phyloP scores from a whole-genome alignment of 106 monocot species.

The Acorus calamus region DNA sequence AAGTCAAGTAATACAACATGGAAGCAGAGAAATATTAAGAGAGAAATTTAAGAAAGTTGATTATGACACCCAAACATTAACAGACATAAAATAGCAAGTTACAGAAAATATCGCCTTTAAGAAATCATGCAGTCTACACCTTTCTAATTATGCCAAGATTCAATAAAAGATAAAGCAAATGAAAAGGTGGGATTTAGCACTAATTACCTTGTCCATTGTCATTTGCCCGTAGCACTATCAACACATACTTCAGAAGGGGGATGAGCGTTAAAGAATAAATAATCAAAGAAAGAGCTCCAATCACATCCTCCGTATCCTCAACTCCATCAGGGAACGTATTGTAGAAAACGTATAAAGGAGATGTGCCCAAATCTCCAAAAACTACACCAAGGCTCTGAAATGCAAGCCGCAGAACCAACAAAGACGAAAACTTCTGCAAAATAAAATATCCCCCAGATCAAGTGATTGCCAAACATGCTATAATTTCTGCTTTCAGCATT shows the following conservation, averaged over 20 bases:
- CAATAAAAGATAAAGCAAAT: not conserved
- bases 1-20: too few species aligned
- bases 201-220: slow-evolving; percentile 85
- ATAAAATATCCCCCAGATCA: not conserved
- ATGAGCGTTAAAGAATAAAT: slow-evolving; percentile 88
- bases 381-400: slow-evolving; percentile 90
- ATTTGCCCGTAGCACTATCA: slow-evolving; percentile 80
- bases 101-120: not conserved
- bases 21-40: too few species aligned
- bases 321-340: slow-evolving; percentile 77
- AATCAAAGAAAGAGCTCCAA: slow-evolving; percentile 95
- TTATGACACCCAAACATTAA: too few species aligned
- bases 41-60: too few species aligned
- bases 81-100: too few species aligned
- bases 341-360: slow-evolving; percentile 88
- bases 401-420: slow-evolving; percentile 58
- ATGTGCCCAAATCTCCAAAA: slow-evolving; percentile 92
- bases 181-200: not conserved
- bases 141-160: too few species aligned
- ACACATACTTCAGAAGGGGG: slow-evolving; percentile 83
- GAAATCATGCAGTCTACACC: not conserved
- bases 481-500: too few species aligned
- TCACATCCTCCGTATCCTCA: slow-evolving; percentile 60
- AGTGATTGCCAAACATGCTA: too few species aligned
- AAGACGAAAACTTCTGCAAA: slow-evolving; percentile 68